A percentile compares a stretch with the other conserved stretches of the same genome.
These are phyloP conservation scores for Bromus sterilis DNA, from an alignment of 176 grass and related monocot species.

Conservation along the genomic window DNA sequence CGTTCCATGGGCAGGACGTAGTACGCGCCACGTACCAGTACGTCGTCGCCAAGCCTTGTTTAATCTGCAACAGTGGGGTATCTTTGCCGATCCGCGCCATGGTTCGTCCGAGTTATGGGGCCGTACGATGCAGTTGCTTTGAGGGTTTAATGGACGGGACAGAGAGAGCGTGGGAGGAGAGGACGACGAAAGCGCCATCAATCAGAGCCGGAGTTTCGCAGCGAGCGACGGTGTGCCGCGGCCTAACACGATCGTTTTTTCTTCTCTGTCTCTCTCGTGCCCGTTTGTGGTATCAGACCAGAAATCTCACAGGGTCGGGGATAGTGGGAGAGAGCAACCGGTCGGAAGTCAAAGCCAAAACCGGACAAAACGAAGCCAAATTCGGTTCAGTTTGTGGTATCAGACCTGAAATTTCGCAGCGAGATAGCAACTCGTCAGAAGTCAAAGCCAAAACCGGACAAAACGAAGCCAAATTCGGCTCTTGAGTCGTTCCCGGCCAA, in stretches of 20 bases:
- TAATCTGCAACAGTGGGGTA: too few species aligned
- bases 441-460: constrained; percentile 23
- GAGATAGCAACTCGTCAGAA: too few species aligned
- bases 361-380: constrained; percentile 18
- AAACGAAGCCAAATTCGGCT: constrained; percentile 11
- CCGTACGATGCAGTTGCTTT: neutral
- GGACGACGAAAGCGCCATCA: neutral
- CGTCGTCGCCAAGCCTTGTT: neutral
- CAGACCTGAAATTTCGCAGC: too few species aligned
- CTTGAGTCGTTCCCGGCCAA: constrained; percentile 6
- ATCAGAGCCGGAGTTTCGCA: constrained; percentile 10
- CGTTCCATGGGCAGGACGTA: neutral
- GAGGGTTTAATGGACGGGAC: neutral
- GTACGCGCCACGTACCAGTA: neutral
- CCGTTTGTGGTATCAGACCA: neutral
- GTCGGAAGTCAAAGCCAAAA: constrained; percentile 13
- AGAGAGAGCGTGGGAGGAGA: neutral
- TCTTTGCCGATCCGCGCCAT: neutral
- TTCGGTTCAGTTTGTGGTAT: too few species aligned
- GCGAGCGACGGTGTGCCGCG: neutral
- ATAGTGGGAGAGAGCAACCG: neutral
- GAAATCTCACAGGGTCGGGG: neutral
- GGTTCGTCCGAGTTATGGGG: neutral
- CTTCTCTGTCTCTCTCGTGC: neutral
- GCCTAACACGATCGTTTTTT: constrained; percentile 8